phyloP scores from a whole-genome alignment of 805 yeast genomes.

The Saccharomycopsis capsularis region DNA sequence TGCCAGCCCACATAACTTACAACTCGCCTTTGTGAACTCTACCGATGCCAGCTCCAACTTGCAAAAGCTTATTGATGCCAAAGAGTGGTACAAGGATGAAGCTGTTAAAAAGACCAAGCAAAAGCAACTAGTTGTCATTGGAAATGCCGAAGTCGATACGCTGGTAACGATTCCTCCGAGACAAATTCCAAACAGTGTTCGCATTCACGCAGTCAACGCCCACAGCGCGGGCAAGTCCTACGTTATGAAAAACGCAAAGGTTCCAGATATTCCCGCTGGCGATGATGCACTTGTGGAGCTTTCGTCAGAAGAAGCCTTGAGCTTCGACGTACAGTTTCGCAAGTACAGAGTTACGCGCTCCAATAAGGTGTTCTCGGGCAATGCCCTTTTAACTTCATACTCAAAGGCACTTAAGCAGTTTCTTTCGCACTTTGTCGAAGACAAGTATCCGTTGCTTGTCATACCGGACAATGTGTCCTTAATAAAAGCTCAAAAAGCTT shows the following conservation, averaged over 20 bases:
- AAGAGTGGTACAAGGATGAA: not conserved
- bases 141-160: not conserved
- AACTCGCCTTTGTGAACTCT: not conserved
- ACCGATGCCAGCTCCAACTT: not conserved
- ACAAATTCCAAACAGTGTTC: not conserved
- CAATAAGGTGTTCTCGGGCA: too few species aligned
- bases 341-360: not conserved
- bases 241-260: not conserved
- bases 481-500: not conserved
- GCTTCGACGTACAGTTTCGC: constrained; percentile 1
- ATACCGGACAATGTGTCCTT: constrained; percentile 1
- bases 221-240: not conserved
- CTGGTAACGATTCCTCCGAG: not conserved
- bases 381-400: not conserved
- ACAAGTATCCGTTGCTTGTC: not conserved
- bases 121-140: not conserved
- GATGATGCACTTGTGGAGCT: not conserved
- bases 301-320: not conserved
- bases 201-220: not conserved
- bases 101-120: not conserved
- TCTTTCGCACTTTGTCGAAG: not conserved
- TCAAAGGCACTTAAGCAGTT: not conserved
- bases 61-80: not conserved
- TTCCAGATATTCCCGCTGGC: constrained; percentile 3
- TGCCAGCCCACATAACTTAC: not conserved